A percentile compares a stretch with the other conserved stretches of the same genome.
These are phyloP conservation scores for Cladosporium cucumerinum DNA, from an alignment of 2,329 filamentous ascomycete species.

Conservation along the genomic window DNA sequence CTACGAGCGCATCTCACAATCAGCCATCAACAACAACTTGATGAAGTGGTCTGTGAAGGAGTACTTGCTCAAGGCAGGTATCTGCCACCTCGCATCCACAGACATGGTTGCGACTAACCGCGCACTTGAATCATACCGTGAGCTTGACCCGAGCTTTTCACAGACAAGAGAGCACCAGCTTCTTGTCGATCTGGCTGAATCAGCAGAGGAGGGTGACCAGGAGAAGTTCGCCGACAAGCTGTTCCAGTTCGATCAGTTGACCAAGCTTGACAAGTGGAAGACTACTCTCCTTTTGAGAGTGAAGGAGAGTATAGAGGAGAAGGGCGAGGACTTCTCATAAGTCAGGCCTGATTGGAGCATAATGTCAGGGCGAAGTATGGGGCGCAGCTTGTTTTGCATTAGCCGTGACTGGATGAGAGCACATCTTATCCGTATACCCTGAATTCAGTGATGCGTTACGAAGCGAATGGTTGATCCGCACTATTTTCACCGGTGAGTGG, in stretches of 20 bases:
- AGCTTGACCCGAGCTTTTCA: constrained; percentile 73
- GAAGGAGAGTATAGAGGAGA: constrained; percentile 77
- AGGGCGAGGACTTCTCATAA: constrained; percentile 65
- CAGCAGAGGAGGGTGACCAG: constrained; percentile 73
- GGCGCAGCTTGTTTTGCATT: constrained; percentile 9
- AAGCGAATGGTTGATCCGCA: background rate
- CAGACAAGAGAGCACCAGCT: constrained; percentile 78
- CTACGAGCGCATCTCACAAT: constrained; percentile 76
- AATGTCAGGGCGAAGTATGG: background rate
- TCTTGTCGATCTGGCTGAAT: constrained; percentile 69
- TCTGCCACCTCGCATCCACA: constrained; percentile 75
- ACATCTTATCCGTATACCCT: constrained; percentile 14
- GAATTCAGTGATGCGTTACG: constrained; percentile 7
- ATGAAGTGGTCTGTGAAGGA: constrained; percentile 95
- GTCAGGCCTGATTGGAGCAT: background rate
- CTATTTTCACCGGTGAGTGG: background rate
- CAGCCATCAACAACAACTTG: constrained; percentile 80
- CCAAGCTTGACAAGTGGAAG: constrained; percentile 97
- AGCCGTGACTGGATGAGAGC: constrained; percentile 5
- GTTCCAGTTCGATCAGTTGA: constrained; percentile 87
- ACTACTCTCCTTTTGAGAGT: constrained; percentile 77
- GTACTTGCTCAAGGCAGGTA: constrained; percentile 89
- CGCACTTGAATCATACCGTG: constrained; percentile 77
- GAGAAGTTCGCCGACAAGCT: constrained; percentile 82
- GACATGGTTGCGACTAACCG: constrained; percentile 77